Conservation (phyloP, 2,329 filamentous ascomycete genomes). For the Fusarium sp. region DNA sequence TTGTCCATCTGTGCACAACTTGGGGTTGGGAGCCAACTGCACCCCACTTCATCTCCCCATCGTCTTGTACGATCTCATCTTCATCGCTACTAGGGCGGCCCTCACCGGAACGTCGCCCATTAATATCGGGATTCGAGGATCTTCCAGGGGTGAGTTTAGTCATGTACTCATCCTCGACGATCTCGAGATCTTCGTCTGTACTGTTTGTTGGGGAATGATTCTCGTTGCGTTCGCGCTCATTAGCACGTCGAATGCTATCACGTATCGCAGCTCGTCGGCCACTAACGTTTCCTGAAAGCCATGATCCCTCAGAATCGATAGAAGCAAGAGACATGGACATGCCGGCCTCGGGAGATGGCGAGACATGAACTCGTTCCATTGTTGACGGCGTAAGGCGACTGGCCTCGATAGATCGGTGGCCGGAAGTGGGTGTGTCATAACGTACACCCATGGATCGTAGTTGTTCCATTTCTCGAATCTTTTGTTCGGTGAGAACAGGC, state of each 20-base stretch:
- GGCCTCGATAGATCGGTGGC: conserved; percentile 53
- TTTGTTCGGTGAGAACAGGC: conserved; percentile 47
- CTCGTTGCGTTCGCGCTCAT: conserved; percentile 43
- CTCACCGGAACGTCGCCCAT: conserved; percentile 60
- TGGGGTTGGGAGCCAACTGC: conserved; percentile 59
- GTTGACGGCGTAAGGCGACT: conserved; percentile 35
- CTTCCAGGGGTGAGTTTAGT: conserved; percentile 56
- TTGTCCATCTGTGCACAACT: conserved; percentile 68
- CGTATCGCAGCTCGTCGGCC: conserved; percentile 61
- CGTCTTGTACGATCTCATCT: conserved; percentile 56
- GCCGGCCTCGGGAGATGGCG: conserved; percentile 67
- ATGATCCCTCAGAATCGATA: conserved; percentile 94
- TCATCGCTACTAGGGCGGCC: conserved; percentile 70
- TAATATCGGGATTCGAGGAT: conserved; percentile 41
- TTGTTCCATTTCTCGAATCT: conserved; percentile 41
- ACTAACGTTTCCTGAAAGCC: conserved; percentile 82
- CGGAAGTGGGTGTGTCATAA: conserved; percentile 61
- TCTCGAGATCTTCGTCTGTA: conserved; percentile 72
- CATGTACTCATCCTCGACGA: conserved; percentile 78
- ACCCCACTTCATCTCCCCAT: conserved; percentile 63
- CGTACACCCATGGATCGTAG: conserved; percentile 47
- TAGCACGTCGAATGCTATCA: conserved; percentile 51
- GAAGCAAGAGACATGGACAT: conserved; percentile 90
- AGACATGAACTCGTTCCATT: conserved; percentile 41
- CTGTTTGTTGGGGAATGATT: conserved; percentile 53